Conservation (phyloP, 257 asterid species). For the Solanum verrucosum region DNA sequence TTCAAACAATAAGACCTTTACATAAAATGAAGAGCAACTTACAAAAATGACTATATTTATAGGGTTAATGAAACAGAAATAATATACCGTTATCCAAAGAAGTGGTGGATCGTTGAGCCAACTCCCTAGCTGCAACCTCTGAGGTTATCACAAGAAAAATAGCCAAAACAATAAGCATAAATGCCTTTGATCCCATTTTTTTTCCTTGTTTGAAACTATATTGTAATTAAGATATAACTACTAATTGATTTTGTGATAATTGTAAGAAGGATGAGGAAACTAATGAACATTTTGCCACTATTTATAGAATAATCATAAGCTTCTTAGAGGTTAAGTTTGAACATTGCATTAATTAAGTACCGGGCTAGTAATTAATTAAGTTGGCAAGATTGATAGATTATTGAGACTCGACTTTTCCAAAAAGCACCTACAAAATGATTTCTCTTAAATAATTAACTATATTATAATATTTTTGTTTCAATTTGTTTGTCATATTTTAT, state of each 20-base stretch:
- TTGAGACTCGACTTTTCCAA: neutral
- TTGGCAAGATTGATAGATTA: neutral
- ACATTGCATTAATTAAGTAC: neutral
- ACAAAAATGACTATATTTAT: too few species aligned
- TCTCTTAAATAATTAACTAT: neutral
- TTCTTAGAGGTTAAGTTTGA: neutral
- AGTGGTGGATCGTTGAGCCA: neutral
- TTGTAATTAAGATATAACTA: neutral
- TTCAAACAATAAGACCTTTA: neutral
- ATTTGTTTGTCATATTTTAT: too few species aligned
- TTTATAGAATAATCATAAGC: neutral
- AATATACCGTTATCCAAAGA: neutral
- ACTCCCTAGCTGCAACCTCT: constrained; percentile 7
- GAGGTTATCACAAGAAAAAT: neutral
- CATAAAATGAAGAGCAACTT: neutral
- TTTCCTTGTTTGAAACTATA: neutral
- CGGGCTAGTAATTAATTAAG: neutral
- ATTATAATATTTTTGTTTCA: too few species aligned
- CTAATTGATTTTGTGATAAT: neutral
- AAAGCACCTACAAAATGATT: neutral
- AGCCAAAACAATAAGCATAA: constrained; percentile 1
- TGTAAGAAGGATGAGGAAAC: neutral
- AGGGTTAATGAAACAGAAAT: too few species aligned
- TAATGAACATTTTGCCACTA: neutral
- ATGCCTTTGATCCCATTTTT: constrained; percentile 8